Conservation (phyloP, 345 rosid species). For the Salix dunnii region DNA sequence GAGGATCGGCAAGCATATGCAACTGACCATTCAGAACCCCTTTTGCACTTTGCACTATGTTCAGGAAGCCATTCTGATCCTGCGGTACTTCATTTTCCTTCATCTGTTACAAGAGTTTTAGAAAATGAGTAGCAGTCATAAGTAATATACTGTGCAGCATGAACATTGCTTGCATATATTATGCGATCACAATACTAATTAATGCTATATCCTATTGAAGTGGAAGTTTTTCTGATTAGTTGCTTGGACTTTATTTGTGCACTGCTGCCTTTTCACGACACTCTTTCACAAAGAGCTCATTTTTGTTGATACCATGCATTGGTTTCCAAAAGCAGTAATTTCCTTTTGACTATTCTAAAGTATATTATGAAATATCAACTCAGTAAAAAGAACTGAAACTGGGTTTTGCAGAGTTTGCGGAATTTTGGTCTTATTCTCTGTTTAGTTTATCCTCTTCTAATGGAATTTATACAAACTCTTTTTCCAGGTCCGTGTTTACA, state of each 20-base stretch:
- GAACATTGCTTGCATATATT: not conserved
- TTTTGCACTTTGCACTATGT: constrained; percentile 75
- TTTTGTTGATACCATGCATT: not conserved
- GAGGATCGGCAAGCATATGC: constrained; percentile 67
- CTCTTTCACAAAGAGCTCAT: not conserved
- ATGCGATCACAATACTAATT: not conserved
- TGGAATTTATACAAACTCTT: constrained; percentile 1
- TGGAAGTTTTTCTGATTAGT: not conserved
- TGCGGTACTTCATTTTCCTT: constrained; percentile 50
- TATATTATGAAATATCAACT: not conserved
- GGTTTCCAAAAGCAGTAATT: not conserved
- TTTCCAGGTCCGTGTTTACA: constrained; percentile 74
- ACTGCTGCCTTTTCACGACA: not conserved
- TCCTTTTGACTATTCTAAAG: not conserved
- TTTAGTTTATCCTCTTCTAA: not conserved
- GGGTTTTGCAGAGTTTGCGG: not conserved
- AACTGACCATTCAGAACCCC: constrained; percentile 64
- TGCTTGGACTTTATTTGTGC: not conserved
- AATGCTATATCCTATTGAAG: not conserved
- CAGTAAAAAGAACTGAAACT: not conserved
- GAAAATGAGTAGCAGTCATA: not conserved
- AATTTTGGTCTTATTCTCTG: not conserved
- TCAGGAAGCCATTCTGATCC: constrained; percentile 97
- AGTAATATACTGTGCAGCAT: not conserved
- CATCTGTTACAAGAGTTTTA: not conserved